A percentile compares a stretch with the other conserved stretches of the same genome.
Conservation (phyloP, 345 rosid genomes). For the Pistacia integerrima region DNA sequence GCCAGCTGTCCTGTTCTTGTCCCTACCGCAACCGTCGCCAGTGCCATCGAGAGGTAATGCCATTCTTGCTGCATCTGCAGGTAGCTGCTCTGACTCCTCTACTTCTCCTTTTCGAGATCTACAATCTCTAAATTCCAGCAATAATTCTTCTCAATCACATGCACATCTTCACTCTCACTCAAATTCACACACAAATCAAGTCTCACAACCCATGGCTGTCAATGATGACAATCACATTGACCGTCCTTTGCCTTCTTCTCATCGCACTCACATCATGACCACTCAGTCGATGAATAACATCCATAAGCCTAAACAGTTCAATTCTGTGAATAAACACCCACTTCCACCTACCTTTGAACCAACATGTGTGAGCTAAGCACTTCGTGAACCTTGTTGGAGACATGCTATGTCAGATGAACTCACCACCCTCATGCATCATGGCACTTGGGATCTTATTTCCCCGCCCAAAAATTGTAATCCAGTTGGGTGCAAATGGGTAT, state of each 20-base stretch:
- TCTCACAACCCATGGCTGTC: neutral
- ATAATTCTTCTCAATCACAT: neutral
- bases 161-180: neutral
- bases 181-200: neutral
- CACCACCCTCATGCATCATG: neutral
- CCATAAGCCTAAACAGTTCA: neutral
- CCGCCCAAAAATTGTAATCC: neutral
- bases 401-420: neutral
- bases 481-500: neutral
- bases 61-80: too few species aligned
- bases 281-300: neutral
- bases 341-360: neutral
- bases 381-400: neutral
- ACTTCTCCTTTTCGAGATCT: too few species aligned
- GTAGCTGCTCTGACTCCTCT: too few species aligned
- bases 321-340: neutral
- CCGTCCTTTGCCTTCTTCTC: neutral
- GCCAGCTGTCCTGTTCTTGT: too few species aligned
- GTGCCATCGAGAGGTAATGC: too few species aligned
- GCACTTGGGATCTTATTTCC: neutral
- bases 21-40: too few species aligned
- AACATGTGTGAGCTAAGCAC: neutral
- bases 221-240: too few species aligned
- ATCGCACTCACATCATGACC: neutral
- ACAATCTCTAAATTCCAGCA: too few species aligned